Evolutionary conservation across 2,329 filamentous ascomycete genomes (phyloP), one percentile per base, ranked within the genome.

Genomic region (Claviceps quebecensis): DNA sequence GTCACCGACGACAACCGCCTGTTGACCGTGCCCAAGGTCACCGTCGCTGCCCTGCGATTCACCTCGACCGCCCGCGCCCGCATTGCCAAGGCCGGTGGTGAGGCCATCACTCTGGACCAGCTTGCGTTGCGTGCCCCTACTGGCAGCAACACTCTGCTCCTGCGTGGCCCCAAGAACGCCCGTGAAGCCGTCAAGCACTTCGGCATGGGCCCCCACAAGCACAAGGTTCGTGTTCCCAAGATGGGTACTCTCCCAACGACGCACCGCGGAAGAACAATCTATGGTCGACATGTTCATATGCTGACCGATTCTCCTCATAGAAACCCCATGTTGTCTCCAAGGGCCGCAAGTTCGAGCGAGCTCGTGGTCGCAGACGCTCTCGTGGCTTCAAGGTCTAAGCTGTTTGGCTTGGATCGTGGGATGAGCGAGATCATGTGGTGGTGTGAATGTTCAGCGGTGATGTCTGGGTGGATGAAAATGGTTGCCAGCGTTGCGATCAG

Each of bases 351-450:
- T 98, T 98, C 80, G 94, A 98, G 85, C 82, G 83, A 68, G 93
- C 90, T 68, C 90, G 93, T 93, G 94, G 93, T 75, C 90, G 93
- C 77, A 94, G 93, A 85, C 81, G 89, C 72, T 97, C 90, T 67
- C 83, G 87, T 69, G 93, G 94, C 82, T 98, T 98, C 90, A 98
- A 98, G 89, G 93, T 98, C 72, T 98, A 95, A 87, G 71, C 72
- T 60, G 58, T 55, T 57, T 52, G 53, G 29, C 52, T 57, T 54
- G 52, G 55, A 58, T 58, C 58, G 57, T 52, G 48, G 36, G 22
- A 38, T 26, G 17, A 39, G 52, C 26, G 36, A 41, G 39, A 49
- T 40, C 48, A 47, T 17, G 17, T 38, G 37, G 48, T 53, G 54
- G 49, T 38, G 23, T 40, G 45, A 29, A 44, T n/a, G 17, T 19